Percentiles rank a stretch among this genome's conserved stretches.
phyloP scores from a whole-genome alignment of 805 yeast genomes.

The Torulaspora franciscae region DNA sequence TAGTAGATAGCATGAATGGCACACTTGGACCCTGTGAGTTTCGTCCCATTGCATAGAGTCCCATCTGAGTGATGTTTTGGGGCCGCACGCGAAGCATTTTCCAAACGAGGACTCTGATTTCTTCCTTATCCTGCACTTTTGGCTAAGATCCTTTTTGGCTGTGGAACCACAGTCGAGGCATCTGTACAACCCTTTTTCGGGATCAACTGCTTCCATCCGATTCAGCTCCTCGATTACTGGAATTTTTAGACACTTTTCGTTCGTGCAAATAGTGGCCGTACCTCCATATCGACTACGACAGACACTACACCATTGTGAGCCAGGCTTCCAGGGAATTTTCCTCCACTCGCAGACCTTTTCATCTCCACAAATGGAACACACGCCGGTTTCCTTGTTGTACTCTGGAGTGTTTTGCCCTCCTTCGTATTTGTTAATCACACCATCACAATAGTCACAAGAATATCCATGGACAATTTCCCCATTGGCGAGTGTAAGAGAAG shows the following conservation, averaged over 20 bases:
- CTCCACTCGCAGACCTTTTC: slow-evolving; percentile 4
- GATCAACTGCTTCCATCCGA: background rate
- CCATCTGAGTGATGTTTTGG: too few relatives aligned
- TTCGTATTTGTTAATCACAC: background rate
- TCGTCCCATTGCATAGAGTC: too few relatives aligned
- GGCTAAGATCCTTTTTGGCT: too few relatives aligned
- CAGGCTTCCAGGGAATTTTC: slow-evolving; percentile 7
- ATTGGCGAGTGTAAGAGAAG: background rate
- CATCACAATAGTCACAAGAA: slow-evolving; percentile 1
- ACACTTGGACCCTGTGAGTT: too few relatives aligned
- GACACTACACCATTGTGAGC: slow-evolving; percentile 7
- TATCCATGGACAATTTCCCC: slow-evolving; percentile 3
- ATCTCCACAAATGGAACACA: background rate
- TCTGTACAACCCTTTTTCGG: background rate
- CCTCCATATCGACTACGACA: slow-evolving; percentile 9
- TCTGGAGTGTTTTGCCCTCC: background rate
- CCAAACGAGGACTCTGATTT: too few relatives aligned
- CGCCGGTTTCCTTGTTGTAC: background rate
- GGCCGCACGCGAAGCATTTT: too few relatives aligned
- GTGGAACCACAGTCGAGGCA: background rate
- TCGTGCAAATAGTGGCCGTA: slow-evolving; percentile 7
- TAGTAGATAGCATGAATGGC: too few relatives aligned
- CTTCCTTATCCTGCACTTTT: too few relatives aligned
- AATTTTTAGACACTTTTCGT: slow-evolving; percentile 5
- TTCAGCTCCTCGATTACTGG: slow-evolving; percentile 4